Percentiles rank a stretch among this genome's conserved stretches.
phyloP scores from a whole-genome alignment of 306 rosid species.

The Casuarina cunninghamiana region DNA sequence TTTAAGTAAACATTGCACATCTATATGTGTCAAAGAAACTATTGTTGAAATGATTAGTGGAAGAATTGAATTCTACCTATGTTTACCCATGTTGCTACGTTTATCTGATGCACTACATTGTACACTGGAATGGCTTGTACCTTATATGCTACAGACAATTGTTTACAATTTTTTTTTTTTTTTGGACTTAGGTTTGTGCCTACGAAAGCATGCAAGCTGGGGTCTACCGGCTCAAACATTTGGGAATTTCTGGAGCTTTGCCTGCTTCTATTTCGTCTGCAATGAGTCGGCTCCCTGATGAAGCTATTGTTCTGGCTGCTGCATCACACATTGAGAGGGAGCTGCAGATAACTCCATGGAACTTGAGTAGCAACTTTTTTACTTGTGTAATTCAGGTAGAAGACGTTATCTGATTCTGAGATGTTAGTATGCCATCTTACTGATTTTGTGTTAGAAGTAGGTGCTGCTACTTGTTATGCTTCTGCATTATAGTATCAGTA shows the following conservation, averaged over 20 bases:
- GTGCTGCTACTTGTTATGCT: not conserved
- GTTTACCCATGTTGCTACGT: not conserved
- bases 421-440: slow-evolving; percentile 19
- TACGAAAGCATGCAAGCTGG: slow-evolving; percentile 99
- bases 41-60: not conserved
- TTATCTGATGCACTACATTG: not conserved
- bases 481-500: not conserved
- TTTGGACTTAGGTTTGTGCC: slow-evolving; percentile 70
- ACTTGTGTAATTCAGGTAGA: slow-evolving; percentile 91
- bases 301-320: slow-evolving; percentile 95
- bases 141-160: not conserved
- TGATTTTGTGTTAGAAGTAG: slow-evolving; percentile 16
- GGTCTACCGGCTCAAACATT: slow-evolving; percentile 86
- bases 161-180: slow-evolving; percentile 6
- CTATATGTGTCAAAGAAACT: not conserved
- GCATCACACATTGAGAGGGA: slow-evolving; percentile 98
- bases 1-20: not conserved
- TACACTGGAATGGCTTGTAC: not conserved
- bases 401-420: slow-evolving; percentile 18
- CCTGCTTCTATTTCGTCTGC: slow-evolving; percentile 87
- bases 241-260: slow-evolving; percentile 82
- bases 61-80: not conserved
- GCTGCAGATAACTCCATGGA: slow-evolving; percentile 97
- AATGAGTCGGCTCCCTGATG: slow-evolving; percentile 92
- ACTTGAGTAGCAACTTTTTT: slow-evolving; percentile 92